phyloP scores from a whole-genome alignment of 2,329 filamentous ascomycete genomes.

The Blastomyces percursus region DNA sequence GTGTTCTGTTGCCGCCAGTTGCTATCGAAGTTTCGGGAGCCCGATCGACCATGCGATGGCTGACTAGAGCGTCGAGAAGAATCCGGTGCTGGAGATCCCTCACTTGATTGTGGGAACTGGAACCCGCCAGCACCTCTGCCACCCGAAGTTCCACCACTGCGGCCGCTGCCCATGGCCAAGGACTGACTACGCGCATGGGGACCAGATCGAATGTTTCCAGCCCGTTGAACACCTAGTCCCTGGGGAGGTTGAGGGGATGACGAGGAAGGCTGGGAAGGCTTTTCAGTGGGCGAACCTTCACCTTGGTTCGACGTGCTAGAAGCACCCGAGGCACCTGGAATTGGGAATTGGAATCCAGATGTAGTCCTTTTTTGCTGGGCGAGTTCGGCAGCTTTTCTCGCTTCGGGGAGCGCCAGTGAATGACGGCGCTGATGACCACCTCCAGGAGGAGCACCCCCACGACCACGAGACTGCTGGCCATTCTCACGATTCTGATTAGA shows the following conservation, averaged over 20 bases:
- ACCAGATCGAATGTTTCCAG: constrained; percentile 73
- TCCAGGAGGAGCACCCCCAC: constrained; percentile 57
- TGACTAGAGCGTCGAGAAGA: constrained; percentile 30
- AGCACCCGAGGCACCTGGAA: constrained; percentile 53
- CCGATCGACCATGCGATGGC: constrained; percentile 63
- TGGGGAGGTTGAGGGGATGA: constrained; percentile 42
- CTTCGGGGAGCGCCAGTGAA: constrained; percentile 86
- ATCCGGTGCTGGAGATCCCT: constrained; percentile 39
- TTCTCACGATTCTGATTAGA: constrained; percentile 61
- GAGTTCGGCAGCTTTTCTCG: constrained; percentile 92
- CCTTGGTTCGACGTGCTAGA: constrained; percentile 37
- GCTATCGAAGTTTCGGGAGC: constrained; percentile 89
- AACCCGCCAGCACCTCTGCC: constrained; percentile 60
- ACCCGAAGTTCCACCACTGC: constrained; percentile 54
- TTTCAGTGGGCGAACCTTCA: constrained; percentile 46
- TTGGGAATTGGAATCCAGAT: constrained; percentile 88
- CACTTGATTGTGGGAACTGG: constrained; percentile 51
- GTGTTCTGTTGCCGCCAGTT: constrained; percentile 86
- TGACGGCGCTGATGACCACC: constrained; percentile 85
- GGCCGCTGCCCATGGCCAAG: constrained; percentile 45
- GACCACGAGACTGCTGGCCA: constrained; percentile 57
- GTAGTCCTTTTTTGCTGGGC: constrained; percentile 95
- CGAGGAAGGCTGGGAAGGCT: constrained; percentile 14
- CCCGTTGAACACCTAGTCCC: constrained; percentile 59
- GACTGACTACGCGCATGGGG: constrained; percentile 44